These are phyloP conservation scores for Solanum hybrid DNA, from an alignment of 305 asterid species.

Conservation along the genomic window DNA sequence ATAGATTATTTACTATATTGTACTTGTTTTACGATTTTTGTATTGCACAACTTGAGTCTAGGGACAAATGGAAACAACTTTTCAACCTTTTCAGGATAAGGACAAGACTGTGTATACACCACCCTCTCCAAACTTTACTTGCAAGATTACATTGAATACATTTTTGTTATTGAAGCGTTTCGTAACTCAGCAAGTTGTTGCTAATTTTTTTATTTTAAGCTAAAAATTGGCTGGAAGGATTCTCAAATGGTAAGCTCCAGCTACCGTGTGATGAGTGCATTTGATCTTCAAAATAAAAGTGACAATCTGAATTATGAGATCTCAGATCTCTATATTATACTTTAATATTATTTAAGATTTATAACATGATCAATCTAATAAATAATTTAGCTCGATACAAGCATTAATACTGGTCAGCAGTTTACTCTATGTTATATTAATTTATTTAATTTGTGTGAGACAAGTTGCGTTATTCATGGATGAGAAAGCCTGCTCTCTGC, in stretches of 20 bases:
- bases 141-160: not conserved
- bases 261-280: not conserved
- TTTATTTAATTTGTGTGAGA: conserved; percentile 1
- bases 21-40: not conserved
- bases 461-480: conserved; percentile 16
- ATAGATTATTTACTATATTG: not conserved
- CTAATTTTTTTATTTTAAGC: not conserved
- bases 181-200: not conserved
- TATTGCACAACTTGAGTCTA: not conserved
- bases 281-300: not conserved
- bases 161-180: not conserved
- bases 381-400: not conserved
- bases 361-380: not conserved
- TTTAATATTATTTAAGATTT: not conserved
- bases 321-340: not conserved
- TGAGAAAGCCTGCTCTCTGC: not conserved
- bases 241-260: not conserved
- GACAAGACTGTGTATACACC: not conserved
- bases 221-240: not conserved
- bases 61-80: not conserved
- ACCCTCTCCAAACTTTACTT: not conserved
- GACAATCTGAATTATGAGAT: conserved; percentile 1
- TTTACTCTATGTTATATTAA: not conserved
- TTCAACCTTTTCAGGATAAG: not conserved
- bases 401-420: not conserved